These are phyloP conservation scores for Fusarium ambrosium DNA, from an alignment of 2,329 filamentous ascomycete species.

Conservation along the genomic window DNA sequence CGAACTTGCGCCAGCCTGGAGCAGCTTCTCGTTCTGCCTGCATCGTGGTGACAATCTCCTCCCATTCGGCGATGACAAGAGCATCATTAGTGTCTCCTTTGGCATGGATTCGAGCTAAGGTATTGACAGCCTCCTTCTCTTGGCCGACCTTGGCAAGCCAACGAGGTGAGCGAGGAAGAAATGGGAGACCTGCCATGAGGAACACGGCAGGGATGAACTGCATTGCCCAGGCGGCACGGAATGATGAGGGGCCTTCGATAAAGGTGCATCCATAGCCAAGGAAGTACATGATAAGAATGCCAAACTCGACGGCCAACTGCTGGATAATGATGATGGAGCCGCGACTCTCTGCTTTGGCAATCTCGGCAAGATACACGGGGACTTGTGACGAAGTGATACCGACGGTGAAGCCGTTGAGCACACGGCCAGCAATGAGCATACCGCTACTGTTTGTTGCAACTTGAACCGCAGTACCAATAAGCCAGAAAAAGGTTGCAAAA, in stretches of 20 bases:
- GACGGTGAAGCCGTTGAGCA: constrained; percentile 74
- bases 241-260: constrained; percentile 42
- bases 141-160: constrained; percentile 7
- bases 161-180: constrained; percentile 10
- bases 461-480: constrained; percentile 44
- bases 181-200: not conserved
- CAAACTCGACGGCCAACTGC: constrained; percentile 66
- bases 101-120: not conserved
- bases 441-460: constrained; percentile 54
- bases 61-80: not conserved
- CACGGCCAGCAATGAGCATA: constrained; percentile 61
- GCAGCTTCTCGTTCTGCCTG: constrained; percentile 1
- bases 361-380: constrained; percentile 75
- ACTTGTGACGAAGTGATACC: constrained; percentile 73
- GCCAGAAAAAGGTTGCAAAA: constrained; percentile 64
- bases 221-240: constrained; percentile 10
- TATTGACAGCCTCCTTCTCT: constrained; percentile 5
- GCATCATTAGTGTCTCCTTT: not conserved
- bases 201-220: constrained; percentile 6
- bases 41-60: not conserved
- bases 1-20: not conserved
- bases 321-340: constrained; percentile 76
- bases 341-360: constrained; percentile 65
- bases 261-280: constrained; percentile 72
- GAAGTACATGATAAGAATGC: not conserved